Conservation (phyloP, 2,329 filamentous ascomycete genomes). For the Colletotrichum neosansevieriae region DNA sequence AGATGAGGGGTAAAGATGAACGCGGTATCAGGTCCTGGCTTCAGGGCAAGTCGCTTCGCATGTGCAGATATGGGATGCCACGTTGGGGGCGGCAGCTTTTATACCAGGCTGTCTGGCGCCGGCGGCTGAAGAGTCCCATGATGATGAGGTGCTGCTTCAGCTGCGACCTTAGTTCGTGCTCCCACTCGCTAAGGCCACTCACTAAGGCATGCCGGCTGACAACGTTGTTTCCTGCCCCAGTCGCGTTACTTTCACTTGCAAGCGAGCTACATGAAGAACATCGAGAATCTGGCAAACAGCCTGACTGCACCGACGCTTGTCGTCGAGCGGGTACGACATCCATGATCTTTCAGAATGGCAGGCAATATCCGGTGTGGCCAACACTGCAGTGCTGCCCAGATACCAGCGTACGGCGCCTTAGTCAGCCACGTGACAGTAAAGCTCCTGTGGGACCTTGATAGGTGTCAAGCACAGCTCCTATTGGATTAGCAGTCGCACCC, state of each 20-base stretch:
- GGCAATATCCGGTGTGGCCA: not conserved
- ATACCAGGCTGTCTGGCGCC: not conserved
- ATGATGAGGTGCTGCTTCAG: not conserved
- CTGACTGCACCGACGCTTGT: not conserved
- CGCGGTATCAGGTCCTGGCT: too few species aligned
- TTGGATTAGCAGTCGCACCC: not conserved
- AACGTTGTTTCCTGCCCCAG: not conserved
- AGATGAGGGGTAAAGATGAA: not conserved
- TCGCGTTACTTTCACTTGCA: not conserved
- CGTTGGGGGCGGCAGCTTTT: constrained; percentile 5
- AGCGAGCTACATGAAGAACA: not conserved
- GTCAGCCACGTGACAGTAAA: not conserved
- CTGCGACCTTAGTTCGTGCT: constrained; percentile 1
- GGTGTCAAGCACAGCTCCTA: not conserved
- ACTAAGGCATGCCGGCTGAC: constrained; percentile 7
- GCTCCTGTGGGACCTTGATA: not conserved
- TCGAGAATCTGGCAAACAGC: not conserved
- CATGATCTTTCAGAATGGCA: not conserved
- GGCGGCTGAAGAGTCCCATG: constrained; percentile 10
- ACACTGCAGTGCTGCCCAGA: too few species aligned
- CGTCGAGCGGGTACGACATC: not conserved
- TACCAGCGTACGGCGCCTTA: too few species aligned
- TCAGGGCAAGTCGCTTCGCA: too few species aligned
- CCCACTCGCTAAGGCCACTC: not conserved
- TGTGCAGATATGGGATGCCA: not conserved